phyloP scores from a whole-genome alignment of 768 basidiomycete genomes.

The Lactifluus pinguis region DNA sequence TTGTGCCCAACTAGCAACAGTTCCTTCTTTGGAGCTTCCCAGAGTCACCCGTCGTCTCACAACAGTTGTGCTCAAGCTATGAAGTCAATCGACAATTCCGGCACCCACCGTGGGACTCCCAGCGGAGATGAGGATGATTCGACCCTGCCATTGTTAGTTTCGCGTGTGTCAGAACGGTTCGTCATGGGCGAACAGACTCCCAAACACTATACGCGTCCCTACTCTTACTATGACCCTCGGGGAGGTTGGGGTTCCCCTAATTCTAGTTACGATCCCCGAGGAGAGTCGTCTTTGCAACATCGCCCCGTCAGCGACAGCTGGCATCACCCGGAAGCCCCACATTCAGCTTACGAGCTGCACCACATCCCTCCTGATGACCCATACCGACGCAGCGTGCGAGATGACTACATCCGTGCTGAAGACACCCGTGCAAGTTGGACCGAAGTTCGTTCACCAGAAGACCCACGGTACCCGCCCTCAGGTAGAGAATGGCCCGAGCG shows the following conservation, averaged over 20 bases:
- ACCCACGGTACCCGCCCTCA: constrained; percentile 11
- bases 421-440: constrained; percentile 13
- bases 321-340: constrained; percentile 35
- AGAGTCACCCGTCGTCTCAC: constrained; percentile 40
- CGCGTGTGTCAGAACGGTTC: constrained; percentile 28
- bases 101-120: constrained; percentile 29
- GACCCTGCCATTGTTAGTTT: constrained; percentile 28
- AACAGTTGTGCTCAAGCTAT: constrained; percentile 31
- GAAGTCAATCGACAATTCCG: constrained; percentile 26
- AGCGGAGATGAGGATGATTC: constrained; percentile 21
- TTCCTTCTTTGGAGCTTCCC: constrained; percentile 7
- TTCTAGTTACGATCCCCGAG: constrained; percentile 36
- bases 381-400: constrained; percentile 38
- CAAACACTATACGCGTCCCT: constrained; percentile 45
- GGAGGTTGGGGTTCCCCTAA: constrained; percentile 33
- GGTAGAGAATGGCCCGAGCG: constrained; percentile 14
- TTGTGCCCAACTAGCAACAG: constrained; percentile 4
- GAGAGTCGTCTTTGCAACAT: constrained; percentile 46
- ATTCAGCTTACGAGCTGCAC: constrained; percentile 26
- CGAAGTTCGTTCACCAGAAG: constrained; percentile 9
- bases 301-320: constrained; percentile 46
- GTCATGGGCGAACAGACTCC: constrained; percentile 39
- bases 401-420: constrained; percentile 15
- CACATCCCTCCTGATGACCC: constrained; percentile 33
- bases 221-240: constrained; percentile 32